Conservation (phyloP, 1,139 yeast species). For the Protomyces macrosporus region DNA sequence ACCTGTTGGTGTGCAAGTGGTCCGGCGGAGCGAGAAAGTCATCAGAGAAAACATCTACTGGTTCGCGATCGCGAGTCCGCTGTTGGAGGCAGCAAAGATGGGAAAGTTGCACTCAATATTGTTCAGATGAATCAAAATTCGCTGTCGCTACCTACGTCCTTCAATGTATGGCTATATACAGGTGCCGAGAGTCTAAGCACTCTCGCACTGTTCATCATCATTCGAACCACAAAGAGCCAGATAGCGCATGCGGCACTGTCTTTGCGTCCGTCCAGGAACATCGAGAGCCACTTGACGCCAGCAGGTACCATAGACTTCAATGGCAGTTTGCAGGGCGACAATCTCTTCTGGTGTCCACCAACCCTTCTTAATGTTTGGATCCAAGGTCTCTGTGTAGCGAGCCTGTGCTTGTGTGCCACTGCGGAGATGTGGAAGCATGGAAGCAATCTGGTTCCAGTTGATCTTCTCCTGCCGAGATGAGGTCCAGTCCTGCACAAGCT, state of each 20-base stretch:
- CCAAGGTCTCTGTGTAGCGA: conserved; percentile 79
- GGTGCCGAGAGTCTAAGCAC: neutral
- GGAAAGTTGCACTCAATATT: too few relatives aligned
- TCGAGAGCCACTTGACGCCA: conserved; percentile 47
- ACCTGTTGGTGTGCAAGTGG: too few relatives aligned
- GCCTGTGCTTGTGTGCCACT: conserved; percentile 95
- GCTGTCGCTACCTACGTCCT: too few relatives aligned
- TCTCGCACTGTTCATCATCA: neutral
- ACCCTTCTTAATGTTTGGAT: conserved; percentile 72
- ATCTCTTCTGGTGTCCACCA: conserved; percentile 83
- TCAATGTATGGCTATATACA: too few relatives aligned
- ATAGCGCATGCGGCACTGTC: conserved; percentile 12
- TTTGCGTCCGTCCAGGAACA: conserved; percentile 6
- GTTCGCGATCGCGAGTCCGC: too few relatives aligned
- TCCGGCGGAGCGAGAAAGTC: too few relatives aligned
- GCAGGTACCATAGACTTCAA: conserved; percentile 70
- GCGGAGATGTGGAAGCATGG: conserved; percentile 39
- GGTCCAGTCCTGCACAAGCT: neutral
- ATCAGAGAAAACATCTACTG: too few relatives aligned
- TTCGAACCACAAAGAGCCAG: neutral
- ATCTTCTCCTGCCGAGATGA: neutral
- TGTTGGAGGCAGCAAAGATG: too few relatives aligned
- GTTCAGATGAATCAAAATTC: neutral
- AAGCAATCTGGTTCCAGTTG: conserved; percentile 3
- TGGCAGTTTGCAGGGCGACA: conserved; percentile 56